These are phyloP conservation scores for Leptodermis oblonga DNA, from an alignment of 257 asterid species.

Conservation along the genomic window DNA sequence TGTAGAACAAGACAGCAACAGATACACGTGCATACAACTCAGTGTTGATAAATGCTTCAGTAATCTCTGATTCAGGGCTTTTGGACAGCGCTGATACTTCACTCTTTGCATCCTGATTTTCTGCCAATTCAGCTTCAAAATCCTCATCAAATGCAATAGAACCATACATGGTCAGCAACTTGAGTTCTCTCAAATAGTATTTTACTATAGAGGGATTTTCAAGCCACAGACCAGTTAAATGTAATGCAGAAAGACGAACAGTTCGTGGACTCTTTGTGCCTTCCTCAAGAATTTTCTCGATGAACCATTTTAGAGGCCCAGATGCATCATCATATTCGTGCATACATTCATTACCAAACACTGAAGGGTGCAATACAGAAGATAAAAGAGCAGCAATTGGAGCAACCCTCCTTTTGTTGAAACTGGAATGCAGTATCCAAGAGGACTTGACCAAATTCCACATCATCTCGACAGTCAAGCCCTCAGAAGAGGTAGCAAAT, in stretches of 20 bases:
- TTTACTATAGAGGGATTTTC: conserved; percentile 60
- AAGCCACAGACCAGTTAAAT: conserved; percentile 90
- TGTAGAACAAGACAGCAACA: conserved; percentile 76
- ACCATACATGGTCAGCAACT: conserved; percentile 80
- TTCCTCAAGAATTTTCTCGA: conserved; percentile 82
- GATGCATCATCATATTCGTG: conserved; percentile 56
- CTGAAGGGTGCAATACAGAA: conserved; percentile 73
- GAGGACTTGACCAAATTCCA: conserved; percentile 85
- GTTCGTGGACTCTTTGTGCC: conserved; percentile 98
- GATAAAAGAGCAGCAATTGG: conserved; percentile 94
- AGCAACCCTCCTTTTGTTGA: conserved; percentile 96
- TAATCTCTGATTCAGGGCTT: conserved; percentile 81
- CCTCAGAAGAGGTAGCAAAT: conserved; percentile 45
- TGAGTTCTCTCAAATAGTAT: conserved; percentile 77
- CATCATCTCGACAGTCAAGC: conserved; percentile 68
- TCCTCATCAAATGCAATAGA: conserved; percentile 99
- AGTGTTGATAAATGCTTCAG: conserved; percentile 85
- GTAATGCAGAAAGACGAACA: conserved; percentile 85
- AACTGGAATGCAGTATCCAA: conserved; percentile 85
- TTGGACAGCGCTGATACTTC: conserved; percentile 68
- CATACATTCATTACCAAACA: conserved; percentile 65
- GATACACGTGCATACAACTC: conserved; percentile 98
- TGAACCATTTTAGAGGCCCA: conserved; percentile 94
- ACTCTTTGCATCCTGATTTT: conserved; percentile 72
- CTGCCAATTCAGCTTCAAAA: conserved; percentile 86